A percentile compares a stretch with the other conserved stretches of the same genome.
These are phyloP conservation scores for Centaurea solstitialis DNA, from an alignment of 129 eudicot genomes.

Conservation along the genomic window DNA sequence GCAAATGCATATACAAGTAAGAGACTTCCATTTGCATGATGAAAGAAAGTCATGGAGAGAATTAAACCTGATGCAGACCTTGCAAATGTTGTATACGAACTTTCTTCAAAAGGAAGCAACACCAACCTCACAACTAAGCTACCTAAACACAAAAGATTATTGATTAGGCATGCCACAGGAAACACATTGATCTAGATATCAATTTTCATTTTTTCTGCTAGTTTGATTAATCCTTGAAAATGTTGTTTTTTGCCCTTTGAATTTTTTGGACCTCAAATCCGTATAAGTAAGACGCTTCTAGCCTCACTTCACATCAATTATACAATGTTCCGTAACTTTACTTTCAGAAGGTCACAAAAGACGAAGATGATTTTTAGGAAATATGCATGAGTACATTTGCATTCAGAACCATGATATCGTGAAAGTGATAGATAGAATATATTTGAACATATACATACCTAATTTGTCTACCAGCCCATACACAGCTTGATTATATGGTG, in stretches of 20 bases:
- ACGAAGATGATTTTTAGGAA: not conserved
- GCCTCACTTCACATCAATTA: constrained; percentile 4
- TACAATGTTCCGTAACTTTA: not conserved
- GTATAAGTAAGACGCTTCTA: not conserved
- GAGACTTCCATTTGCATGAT: constrained; percentile 5
- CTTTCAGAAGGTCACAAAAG: not conserved
- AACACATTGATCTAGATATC: constrained; percentile 4
- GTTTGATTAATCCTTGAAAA: not conserved
- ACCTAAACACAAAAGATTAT: constrained; percentile 54
- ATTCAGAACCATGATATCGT: constrained; percentile 2
- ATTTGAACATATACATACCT: constrained; percentile 42
- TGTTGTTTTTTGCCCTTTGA: not conserved
- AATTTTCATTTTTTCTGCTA: not conserved
- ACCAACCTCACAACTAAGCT: constrained; percentile 97
- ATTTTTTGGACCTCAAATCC: constrained; percentile 1
- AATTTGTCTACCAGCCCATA: constrained; percentile 97
- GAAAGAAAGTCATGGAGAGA: constrained; percentile 27
- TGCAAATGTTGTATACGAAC: constrained; percentile 97
- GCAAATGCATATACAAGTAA: not conserved
- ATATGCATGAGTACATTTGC: not conserved
- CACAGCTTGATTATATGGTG: constrained; percentile 97
- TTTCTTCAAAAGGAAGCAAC: constrained; percentile 97
- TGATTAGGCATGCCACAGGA: constrained; percentile 14
- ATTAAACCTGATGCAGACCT: constrained; percentile 96
- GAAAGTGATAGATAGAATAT: constrained; percentile 14